phyloP scores from a whole-genome alignment of 1,284 basidiomycete species.

The Pterulicium gracile region DNA sequence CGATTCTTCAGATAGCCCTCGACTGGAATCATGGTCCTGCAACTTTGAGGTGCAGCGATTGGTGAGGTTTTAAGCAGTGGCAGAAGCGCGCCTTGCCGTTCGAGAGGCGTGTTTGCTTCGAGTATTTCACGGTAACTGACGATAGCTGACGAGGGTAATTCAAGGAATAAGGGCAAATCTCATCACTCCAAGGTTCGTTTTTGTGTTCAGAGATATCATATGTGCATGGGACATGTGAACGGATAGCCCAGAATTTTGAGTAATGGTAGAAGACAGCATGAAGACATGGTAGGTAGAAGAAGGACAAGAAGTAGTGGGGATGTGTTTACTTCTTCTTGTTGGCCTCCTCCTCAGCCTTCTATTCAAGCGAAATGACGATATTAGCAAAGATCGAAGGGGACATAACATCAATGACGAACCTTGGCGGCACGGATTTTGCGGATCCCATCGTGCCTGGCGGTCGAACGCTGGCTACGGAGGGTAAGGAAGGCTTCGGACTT shows the following conservation, averaged over 20 bases:
- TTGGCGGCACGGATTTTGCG: constrained; percentile 76
- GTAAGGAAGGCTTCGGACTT: constrained; percentile 83
- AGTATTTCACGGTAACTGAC: no score
- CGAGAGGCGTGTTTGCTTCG: no score
- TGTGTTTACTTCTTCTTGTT: constrained; percentile 80
- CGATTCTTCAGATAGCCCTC: no score
- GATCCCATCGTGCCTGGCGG: constrained; percentile 78
- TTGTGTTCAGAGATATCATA: no score
- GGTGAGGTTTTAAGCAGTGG: no score
- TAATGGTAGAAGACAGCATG: constrained; percentile 18
- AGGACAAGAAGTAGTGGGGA: constrained; percentile 18
- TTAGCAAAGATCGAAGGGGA: constrained; percentile 6
- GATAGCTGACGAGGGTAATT: no score
- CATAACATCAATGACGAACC: constrained; percentile 33
- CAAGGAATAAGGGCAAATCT: no score
- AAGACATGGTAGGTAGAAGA: constrained; percentile 22
- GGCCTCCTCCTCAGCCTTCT: constrained; percentile 90
- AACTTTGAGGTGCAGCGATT: no score
- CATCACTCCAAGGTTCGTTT: no score
- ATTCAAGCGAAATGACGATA: constrained; percentile 13
- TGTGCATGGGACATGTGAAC: not conserved
- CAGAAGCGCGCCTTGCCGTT: no score
- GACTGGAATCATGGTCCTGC: no score
- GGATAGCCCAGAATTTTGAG: constrained; percentile 16
- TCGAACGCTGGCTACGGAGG: constrained; percentile 81